Evolutionary conservation across 192 early-diverging fungal species (phyloP).

Genomic region (Backusella psychrophila): DNA sequence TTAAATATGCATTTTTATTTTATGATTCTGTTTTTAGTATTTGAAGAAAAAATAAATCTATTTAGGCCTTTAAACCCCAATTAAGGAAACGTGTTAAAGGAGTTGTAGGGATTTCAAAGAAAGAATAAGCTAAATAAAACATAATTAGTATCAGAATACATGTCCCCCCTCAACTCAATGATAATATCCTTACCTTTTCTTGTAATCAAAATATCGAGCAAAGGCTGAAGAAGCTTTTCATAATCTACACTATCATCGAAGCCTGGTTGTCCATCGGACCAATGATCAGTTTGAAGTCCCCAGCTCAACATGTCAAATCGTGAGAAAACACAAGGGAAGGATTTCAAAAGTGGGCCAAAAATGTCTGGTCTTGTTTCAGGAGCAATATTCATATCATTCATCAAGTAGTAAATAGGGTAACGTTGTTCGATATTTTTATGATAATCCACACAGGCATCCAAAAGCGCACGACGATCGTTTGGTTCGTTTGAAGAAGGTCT

Average conservation of each 20-base stretch:
- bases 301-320: constrained; percentile 11
- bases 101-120: constrained; percentile 25
- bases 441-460: constrained; percentile 28
- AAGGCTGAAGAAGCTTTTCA: constrained; percentile 17
- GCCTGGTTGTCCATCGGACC: not conserved
- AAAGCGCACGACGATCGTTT: not conserved
- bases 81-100: constrained; percentile 17
- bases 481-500: not conserved
- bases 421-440: constrained; percentile 2
- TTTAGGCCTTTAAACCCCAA: not conserved
- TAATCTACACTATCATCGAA: constrained; percentile 13
- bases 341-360: constrained; percentile 4
- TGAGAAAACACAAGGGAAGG: constrained; percentile 25
- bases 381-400: constrained; percentile 7
- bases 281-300: constrained; percentile 1
- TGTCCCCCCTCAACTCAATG: not conserved
- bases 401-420: constrained; percentile 23
- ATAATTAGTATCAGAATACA: not conserved
- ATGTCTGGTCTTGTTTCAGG: constrained; percentile 12
- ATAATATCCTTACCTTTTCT: constrained; percentile 18
- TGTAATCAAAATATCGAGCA: constrained; percentile 23
- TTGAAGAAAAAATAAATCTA: not conserved
- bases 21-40: not conserved
- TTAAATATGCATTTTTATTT: not conserved
- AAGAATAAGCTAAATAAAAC: constrained; percentile 21